These are phyloP conservation scores for Erythrobasidium yunnanense DNA, from an alignment of 768 basidiomycete species.

Conservation along the genomic window DNA sequence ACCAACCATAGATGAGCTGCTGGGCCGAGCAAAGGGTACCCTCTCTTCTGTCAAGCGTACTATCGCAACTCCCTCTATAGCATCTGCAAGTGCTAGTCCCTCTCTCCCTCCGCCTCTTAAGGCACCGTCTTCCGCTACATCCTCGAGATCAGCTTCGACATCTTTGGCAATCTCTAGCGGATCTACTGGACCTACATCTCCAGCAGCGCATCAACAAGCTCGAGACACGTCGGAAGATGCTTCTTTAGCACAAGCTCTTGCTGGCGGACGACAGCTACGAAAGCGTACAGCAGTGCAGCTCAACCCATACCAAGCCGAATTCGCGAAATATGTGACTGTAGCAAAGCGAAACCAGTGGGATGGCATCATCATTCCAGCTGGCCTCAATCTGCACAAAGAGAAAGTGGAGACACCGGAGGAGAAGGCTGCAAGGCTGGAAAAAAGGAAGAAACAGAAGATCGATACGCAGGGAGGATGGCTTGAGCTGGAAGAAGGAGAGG, in stretches of 20 bases:
- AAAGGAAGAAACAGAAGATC: background rate
- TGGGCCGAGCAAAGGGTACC: too few relatives aligned
- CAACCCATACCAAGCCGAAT: slow-evolving; percentile 12
- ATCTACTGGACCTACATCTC: too few relatives aligned
- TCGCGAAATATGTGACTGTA: background rate
- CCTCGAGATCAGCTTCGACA: too few relatives aligned
- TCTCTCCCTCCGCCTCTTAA: too few relatives aligned
- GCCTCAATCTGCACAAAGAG: background rate
- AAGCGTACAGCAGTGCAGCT: slow-evolving; percentile 18
- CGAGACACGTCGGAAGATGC: background rate
- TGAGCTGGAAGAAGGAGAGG: slow-evolving; percentile 4
- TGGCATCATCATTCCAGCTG: slow-evolving; percentile 4
- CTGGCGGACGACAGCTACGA: slow-evolving; percentile 1
- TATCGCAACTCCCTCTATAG: too few relatives aligned
- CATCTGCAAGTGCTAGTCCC: too few relatives aligned
- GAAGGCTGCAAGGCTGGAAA: background rate
- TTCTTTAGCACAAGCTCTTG: background rate
- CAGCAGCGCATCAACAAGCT: too few relatives aligned
- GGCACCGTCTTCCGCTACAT: too few relatives aligned
- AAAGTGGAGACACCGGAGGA: background rate
- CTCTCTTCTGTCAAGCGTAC: too few relatives aligned
- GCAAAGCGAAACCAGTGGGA: slow-evolving; percentile 19
- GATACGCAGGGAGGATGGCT: slow-evolving; percentile 11
- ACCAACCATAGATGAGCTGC: too few relatives aligned
- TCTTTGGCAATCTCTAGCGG: too few relatives aligned